Percentiles rank a stretch among this genome's conserved stretches.
Conservation (phyloP, 495 filamentous ascomycete species). For the Xylaria sp. region DNA sequence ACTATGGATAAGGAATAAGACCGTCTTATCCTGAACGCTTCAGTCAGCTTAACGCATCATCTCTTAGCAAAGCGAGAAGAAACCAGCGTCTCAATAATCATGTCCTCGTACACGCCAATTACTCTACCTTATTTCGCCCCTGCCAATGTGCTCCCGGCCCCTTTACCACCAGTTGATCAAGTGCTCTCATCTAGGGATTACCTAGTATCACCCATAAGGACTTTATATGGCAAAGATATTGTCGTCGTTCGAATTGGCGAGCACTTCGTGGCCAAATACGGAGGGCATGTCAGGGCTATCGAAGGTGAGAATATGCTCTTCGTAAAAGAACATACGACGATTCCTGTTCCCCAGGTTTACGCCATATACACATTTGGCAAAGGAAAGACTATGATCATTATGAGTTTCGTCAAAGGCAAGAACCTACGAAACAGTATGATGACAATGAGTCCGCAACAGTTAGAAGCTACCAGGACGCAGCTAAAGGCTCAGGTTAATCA, state of each 20-base stretch:
- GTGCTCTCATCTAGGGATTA: conserved; percentile 32
- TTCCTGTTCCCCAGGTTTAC: conserved; percentile 47
- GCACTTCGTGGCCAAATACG: conserved; percentile 52
- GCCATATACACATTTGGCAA: conserved; percentile 38
- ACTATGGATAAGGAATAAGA: neutral
- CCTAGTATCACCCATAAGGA: neutral
- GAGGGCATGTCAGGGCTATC: conserved; percentile 37
- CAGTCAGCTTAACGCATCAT: neutral
- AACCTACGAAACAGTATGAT: neutral
- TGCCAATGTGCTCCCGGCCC: conserved; percentile 29
- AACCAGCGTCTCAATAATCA: neutral
- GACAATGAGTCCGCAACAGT: conserved; percentile 9
- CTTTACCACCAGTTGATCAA: conserved; percentile 36
- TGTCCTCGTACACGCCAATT: conserved; percentile 4
- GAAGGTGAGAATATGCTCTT: conserved; percentile 53
- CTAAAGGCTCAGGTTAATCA: conserved; percentile 25
- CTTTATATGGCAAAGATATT: conserved; percentile 29
- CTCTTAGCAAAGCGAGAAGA: neutral
- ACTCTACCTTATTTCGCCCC: conserved; percentile 24
- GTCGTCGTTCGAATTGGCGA: conserved; percentile 37
- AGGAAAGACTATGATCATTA: conserved; percentile 22
- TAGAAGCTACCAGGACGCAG: conserved; percentile 3
- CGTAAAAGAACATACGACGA: conserved; percentile 40
- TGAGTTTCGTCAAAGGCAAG: conserved; percentile 22
- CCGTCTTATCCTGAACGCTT: neutral